Conservation (phyloP, 371 early-diverging fungal genomes). For the Mucor racemosus region DNA sequence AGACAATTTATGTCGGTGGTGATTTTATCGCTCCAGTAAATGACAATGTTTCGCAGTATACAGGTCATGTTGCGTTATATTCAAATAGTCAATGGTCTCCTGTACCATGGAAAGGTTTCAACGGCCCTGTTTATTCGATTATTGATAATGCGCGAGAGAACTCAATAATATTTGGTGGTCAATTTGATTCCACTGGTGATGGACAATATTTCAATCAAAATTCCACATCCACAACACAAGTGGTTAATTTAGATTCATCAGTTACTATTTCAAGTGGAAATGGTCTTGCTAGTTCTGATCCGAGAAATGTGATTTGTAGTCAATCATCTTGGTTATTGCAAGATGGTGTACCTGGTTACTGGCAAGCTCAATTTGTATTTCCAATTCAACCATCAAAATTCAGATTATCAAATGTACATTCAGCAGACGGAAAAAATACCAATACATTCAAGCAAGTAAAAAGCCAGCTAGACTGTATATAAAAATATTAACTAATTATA, state of each 20-base stretch:
- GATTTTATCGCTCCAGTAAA: constrained; percentile 42
- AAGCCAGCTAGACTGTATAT: background rate
- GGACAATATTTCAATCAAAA: constrained; percentile 41
- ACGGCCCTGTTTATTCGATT: constrained; percentile 55
- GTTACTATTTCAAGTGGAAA: constrained; percentile 54
- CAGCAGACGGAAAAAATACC: constrained; percentile 60
- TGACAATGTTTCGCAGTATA: constrained; percentile 34
- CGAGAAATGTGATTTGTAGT: constrained; percentile 40
- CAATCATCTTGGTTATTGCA: constrained; percentile 65
- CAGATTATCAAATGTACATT: constrained; percentile 62
- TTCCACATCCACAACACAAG: constrained; percentile 26
- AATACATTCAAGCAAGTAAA: constrained; percentile 54
- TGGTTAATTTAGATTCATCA: constrained; percentile 36
- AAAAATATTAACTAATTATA: background rate
- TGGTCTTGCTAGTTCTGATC: constrained; percentile 33
- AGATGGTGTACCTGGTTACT: constrained; percentile 74
- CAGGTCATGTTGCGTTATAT: constrained; percentile 58
- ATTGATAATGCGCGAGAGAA: constrained; percentile 21
- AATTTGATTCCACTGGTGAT: constrained; percentile 49
- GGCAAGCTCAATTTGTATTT: constrained; percentile 64
- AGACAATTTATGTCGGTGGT: constrained; percentile 62
- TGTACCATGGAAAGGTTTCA: constrained; percentile 60
- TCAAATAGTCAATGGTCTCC: constrained; percentile 49
- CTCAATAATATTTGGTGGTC: constrained; percentile 50
- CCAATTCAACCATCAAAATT: constrained; percentile 68